Evolutionary conservation across 108 stramenopile species (phyloP).

Genomic region (Skeletonema tropicum): DNA sequence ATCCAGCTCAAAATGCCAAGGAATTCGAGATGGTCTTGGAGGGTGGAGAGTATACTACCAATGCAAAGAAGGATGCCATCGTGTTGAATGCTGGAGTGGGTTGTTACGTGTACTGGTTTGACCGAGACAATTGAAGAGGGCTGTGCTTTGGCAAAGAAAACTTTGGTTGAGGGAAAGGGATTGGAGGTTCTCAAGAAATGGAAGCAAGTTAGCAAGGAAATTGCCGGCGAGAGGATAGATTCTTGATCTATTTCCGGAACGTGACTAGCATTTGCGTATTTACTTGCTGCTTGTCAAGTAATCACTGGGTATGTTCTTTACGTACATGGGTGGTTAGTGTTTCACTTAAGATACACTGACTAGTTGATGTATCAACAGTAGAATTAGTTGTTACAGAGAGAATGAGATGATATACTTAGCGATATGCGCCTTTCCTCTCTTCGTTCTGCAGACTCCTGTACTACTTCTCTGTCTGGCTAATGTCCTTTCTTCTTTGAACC

Average conservation of each 20-base stretch:
- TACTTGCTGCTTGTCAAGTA: too few relatives aligned
- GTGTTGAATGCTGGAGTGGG: slow-evolving; percentile 97
- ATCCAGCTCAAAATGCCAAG: slow-evolving; percentile 91
- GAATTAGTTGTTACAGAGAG: not conserved
- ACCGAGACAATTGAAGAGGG: slow-evolving; percentile 89
- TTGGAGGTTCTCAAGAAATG: slow-evolving; percentile 71
- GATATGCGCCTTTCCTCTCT: not conserved
- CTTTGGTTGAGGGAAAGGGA: slow-evolving; percentile 81
- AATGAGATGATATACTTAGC: not conserved
- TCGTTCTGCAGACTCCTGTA: not conserved
- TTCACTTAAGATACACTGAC: not conserved
- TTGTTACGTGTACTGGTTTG: slow-evolving; percentile 94
- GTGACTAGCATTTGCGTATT: not conserved
- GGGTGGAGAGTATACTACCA: slow-evolving; percentile 81
- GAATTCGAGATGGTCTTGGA: slow-evolving; percentile 87
- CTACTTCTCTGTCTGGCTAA: slow-evolving; percentile 12
- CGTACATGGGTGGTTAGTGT: too few relatives aligned
- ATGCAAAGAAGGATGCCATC: slow-evolving; percentile 96
- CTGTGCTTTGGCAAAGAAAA: slow-evolving; percentile 77
- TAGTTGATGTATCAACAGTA: not conserved
- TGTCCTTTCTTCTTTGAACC: slow-evolving; percentile 87
- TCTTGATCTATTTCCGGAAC: not conserved
- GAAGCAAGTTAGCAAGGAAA: slow-evolving; percentile 73
- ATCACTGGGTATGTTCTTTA: too few relatives aligned
- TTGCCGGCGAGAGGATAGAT: slow-evolving; percentile 52